phyloP scores from a whole-genome alignment of 2,329 filamentous ascomycete genomes.

The Calonectria ilicicola region DNA sequence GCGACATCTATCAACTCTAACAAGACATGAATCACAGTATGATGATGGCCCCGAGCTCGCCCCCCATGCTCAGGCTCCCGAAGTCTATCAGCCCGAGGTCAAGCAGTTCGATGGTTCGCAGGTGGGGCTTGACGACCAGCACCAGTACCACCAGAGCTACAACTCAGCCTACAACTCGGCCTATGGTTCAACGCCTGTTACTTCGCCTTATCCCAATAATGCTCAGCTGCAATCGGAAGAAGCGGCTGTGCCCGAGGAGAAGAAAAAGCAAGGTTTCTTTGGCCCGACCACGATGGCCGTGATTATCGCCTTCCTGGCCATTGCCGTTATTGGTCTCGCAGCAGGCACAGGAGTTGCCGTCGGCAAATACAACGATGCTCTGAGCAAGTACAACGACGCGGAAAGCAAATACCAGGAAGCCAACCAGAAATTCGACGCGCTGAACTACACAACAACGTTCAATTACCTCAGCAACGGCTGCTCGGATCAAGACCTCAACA shows the following conservation, averaged over 20 bases:
- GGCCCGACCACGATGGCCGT: neutral
- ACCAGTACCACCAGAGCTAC: neutral
- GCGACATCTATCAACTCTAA: neutral
- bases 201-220: neutral
- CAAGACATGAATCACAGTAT: neutral
- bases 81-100: neutral
- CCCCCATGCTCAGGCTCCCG: neutral
- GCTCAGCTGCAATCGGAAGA: neutral
- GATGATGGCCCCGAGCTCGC: neutral
- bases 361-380: neutral
- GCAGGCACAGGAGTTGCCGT: neutral
- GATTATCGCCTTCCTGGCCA: neutral
- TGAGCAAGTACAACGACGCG: neutral
- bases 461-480: neutral
- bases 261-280: neutral
- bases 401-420: neutral
- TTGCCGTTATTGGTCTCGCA: neutral
- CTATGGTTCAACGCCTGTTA: neutral
- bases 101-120: neutral
- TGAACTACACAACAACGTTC: neutral
- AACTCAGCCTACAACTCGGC: neutral
- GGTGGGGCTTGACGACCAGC: neutral
- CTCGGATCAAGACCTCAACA: neutral
- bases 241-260: neutral
- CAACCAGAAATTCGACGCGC: neutral